These are phyloP conservation scores for Trypanosoma caninum DNA, from an alignment of 208 protist species.

Conservation along the genomic window DNA sequence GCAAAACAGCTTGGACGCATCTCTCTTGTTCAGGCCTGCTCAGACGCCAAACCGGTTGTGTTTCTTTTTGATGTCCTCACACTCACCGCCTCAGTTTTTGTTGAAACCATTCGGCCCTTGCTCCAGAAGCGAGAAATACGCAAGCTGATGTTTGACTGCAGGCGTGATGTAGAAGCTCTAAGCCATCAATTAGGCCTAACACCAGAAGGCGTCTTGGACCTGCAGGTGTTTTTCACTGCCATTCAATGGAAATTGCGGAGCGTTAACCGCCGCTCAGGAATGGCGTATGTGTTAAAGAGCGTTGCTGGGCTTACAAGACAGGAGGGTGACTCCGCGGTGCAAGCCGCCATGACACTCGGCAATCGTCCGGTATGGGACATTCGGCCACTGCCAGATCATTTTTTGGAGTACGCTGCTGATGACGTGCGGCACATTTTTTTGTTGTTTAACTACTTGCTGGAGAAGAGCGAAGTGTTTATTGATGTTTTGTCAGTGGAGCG, in stretches of 20 bases:
- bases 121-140: constrained; percentile 39
- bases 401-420: constrained; percentile 86
- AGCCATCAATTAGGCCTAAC: constrained; percentile 70
- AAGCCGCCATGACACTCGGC: constrained; percentile 81
- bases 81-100: constrained; percentile 36
- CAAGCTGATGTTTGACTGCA: constrained; percentile 89
- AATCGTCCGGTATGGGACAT: constrained; percentile 87
- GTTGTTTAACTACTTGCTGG: constrained; percentile 31
- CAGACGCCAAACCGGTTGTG: constrained; percentile 47
- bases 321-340: constrained; percentile 75
- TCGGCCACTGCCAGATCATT: constrained; percentile 80
- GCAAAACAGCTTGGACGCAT: constrained; percentile 70
- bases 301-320: constrained; percentile 62
- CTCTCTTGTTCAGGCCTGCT: constrained; percentile 81
- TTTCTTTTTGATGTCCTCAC: constrained; percentile 87
- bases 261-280: constrained; percentile 75
- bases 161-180: constrained; percentile 86
- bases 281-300: constrained; percentile 81
- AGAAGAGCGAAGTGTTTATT: constrained; percentile 19
- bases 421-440: constrained; percentile 88
- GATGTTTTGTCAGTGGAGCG: constrained; percentile 43
- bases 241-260: constrained; percentile 82
- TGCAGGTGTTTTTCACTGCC: constrained; percentile 84
- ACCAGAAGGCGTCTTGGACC: constrained; percentile 58
- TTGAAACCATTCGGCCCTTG: constrained; percentile 30